Evolutionary conservation across 2,329 filamentous ascomycete species (phyloP), one percentile per base, ranked within the genome.

Genomic region (Ascochyta clinopodiicola): DNA sequence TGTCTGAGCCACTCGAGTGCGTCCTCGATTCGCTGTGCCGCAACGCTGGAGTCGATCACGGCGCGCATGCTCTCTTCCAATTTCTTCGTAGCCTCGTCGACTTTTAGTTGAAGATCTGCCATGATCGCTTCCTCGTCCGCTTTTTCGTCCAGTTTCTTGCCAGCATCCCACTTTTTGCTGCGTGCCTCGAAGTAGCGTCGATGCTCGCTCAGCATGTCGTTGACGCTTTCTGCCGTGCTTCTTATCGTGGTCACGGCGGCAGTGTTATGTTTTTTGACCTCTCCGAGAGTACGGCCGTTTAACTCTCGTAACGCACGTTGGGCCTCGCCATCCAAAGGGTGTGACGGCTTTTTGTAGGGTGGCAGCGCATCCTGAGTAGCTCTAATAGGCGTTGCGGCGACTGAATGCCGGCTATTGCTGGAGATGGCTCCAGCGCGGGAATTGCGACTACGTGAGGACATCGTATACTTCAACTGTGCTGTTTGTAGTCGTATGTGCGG

Each of bases 61-160:
- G 79, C 75, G 15, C 86, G 80, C 66, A 88, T 81, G 40, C 77
- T 78, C 66, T 81, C 77, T 61, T 90, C 87, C 67, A 88, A 78
- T 45, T 79, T 77, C 25, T 73, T 70, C 1, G 85, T 88, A 62
- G 84, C 75, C 3, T 73, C 70, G 15, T 81, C 75, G 2, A 86
- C 83, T 51, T 79, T 77, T 19, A 75, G 71, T 51, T 74, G 56
- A 49, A 78, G 62, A 27, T 77, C 69, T 9, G 73, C 70, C 40
- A 84, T 64, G 42, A 71, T 69, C 9, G 66, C 60, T 51, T 77
- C 74, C 24, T 73, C 68, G 21, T 78, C 76, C 34, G 75, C 72
- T 15, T 77, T 67, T 10, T 75, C 71, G 2, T 78, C 76, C 0
- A 75, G 69, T 35, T 61, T 57, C 47, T 68, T 63, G 44, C 73